Evolutionary conservation across 2,329 filamentous ascomycete species (phyloP).

Genomic region (Fusarium sp.): DNA sequence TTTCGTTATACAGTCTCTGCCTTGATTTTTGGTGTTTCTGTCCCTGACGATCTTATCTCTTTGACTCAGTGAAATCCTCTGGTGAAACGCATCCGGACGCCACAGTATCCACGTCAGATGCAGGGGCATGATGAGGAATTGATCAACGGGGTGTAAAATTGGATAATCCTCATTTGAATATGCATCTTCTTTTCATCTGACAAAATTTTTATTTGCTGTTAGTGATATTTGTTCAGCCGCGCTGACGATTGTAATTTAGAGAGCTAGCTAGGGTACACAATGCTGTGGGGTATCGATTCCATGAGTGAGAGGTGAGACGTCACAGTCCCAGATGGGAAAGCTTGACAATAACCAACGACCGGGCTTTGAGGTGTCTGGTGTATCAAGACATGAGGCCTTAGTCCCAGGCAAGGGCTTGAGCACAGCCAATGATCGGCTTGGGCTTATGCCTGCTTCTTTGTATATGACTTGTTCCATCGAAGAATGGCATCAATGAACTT

Average conservation of each 20-base stretch:
- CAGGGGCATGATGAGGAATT: conserved; percentile 27
- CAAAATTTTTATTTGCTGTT: conserved; percentile 21
- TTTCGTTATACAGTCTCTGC: neutral
- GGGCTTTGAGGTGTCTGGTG: neutral
- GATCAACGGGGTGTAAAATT: conserved; percentile 13
- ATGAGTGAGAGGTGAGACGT: conserved; percentile 6
- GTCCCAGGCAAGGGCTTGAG: neutral
- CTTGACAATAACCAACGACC: conserved; percentile 13
- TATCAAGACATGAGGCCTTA: neutral
- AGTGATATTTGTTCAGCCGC: conserved; percentile 2
- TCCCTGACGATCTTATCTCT: conserved; percentile 41
- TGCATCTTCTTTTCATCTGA: neutral
- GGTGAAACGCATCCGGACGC: conserved; percentile 40
- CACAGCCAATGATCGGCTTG: neutral
- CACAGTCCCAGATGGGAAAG: conserved; percentile 12
- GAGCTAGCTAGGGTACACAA: neutral
- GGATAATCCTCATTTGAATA: conserved; percentile 19
- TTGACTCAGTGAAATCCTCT: conserved; percentile 3
- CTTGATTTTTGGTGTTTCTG: conserved; percentile 28
- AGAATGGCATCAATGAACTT: conserved; percentile 55
- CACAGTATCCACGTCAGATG: conserved; percentile 41
- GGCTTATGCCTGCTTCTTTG: conserved; percentile 23
- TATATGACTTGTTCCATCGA: conserved; percentile 50
- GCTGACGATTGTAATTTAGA: conserved; percentile 27
- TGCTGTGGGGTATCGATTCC: conserved; percentile 13